Evolutionary conservation across 306 rosid species (phyloP), one percentile per base, ranked within the genome.

Genomic region (Sophora flavescens): DNA sequence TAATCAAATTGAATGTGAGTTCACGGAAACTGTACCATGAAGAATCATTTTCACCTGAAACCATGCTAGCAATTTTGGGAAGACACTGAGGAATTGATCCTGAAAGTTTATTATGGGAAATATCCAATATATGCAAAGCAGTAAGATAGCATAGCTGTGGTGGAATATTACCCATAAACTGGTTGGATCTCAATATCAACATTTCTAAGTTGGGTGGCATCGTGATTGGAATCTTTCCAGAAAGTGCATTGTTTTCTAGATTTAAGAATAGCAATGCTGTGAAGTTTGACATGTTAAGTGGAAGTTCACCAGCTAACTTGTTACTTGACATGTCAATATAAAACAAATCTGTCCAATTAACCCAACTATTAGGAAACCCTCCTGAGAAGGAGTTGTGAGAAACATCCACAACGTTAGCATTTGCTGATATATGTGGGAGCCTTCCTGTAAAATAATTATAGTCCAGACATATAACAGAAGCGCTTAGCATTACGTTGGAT

Each of bases 81-180:
- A 4, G 2, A 2, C 35, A 4, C 0, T 8, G 32, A 1, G 59
- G 77, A 0, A 70, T 15, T 1, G 58, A n/a, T 39, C 77, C 72
- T 9, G 69, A 68, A 18, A 78, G 63, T 0, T 47, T 59, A 52
- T 78, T 78, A 3, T 58, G 32, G 39, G 70, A 22, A 59, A 59
- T 42, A 28, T 59, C 65, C 41, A 59, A 9, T 13, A 30, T 8
- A 59, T 30, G 4, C 15, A 59, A 6, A 11, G 0, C 11, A 30
- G 41, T 3, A 17, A 11, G 41, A 1, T 11, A 1, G 17, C 65
- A 59, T 4, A 59, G 1, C 13, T 59, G 41, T 30, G 16, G 8
- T 14, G 65, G 41, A 30, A 59, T 59, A 30, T 30, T 30, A 7
- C 65, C 65, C 1, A 1, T 5, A 2, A 58, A 22, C 11, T 58